phyloP scores from a whole-genome alignment of 371 early-diverging fungal species.

The Mortierella sp. region DNA sequence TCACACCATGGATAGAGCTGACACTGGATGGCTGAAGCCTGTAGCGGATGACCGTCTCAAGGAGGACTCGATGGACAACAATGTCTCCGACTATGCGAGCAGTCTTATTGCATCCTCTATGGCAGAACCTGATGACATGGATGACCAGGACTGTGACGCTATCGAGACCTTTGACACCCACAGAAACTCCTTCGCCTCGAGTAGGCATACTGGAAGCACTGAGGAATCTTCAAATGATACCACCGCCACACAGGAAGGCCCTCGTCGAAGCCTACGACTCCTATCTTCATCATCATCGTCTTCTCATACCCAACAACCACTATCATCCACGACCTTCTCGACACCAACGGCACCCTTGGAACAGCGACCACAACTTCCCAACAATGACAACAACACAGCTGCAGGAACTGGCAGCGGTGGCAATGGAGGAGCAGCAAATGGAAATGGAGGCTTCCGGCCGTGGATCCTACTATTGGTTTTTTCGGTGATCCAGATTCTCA shows the following conservation, averaged over 20 bases:
- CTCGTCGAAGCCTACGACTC: background rate
- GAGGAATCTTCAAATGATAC: background rate
- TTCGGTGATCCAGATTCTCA: slow-evolving; percentile 31
- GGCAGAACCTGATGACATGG: background rate
- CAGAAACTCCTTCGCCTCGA: background rate
- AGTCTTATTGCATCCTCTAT: slow-evolving; percentile 9
- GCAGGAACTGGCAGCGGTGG: background rate
- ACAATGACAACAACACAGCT: slow-evolving; percentile 11
- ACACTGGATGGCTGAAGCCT: slow-evolving; percentile 8
- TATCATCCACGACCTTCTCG: background rate
- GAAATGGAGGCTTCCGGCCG: slow-evolving; percentile 24
- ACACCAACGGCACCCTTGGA: background rate
- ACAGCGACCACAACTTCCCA: background rate
- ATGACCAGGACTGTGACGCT: background rate
- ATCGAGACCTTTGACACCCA: background rate
- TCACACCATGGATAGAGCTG: slow-evolving; percentile 1
- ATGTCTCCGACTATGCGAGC: background rate
- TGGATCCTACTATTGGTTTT: slow-evolving; percentile 44
- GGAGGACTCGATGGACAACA: background rate
- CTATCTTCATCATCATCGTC: background rate
- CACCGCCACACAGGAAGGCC: background rate
- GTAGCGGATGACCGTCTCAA: background rate
- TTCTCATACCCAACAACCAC: background rate
- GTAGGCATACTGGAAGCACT: background rate
- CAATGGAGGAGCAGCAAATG: too few species aligned